These are phyloP conservation scores for Aechmea fasciata DNA, from an alignment of 176 grass and related monocot genomes.

Conservation along the genomic window DNA sequence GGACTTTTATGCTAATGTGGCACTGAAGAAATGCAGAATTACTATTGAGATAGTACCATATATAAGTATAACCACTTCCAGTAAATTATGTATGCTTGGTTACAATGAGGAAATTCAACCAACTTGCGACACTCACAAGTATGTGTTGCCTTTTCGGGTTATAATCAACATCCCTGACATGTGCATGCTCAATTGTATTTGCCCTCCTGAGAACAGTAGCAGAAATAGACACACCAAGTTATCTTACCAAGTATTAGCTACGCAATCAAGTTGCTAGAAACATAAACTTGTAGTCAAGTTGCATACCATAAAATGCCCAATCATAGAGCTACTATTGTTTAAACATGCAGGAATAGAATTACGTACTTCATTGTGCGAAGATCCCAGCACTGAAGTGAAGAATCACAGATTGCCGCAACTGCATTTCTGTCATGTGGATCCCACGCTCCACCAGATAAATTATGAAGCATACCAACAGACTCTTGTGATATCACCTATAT, in stretches of 20 bases:
- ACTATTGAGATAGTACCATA: no score
- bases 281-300: not conserved
- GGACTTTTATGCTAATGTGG: no score
- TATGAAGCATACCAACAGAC: conserved; percentile 82
- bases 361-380: conserved; percentile 83
- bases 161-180: conserved; percentile 87
- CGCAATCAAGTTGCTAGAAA: not conserved
- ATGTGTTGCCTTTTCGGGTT: conserved; percentile 88
- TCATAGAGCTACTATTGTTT: not conserved
- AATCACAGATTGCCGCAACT: conserved; percentile 76
- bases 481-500: conserved; percentile 72
- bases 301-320: not conserved
- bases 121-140: conserved; percentile 51
- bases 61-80: no score
- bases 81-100: no score
- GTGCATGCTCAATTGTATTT: conserved; percentile 67
- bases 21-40: no score
- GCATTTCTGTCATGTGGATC: conserved; percentile 85
- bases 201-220: conserved; percentile 41
- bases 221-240: not conserved
- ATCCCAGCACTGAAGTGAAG: conserved; percentile 88
- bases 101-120: conserved; percentile 20
- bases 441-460: conserved; percentile 83
- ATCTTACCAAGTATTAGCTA: not conserved
- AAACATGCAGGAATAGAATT: not conserved